These are phyloP conservation scores for Tephrocybe rancida DNA, from an alignment of 768 basidiomycete genomes.

Conservation along the genomic window DNA sequence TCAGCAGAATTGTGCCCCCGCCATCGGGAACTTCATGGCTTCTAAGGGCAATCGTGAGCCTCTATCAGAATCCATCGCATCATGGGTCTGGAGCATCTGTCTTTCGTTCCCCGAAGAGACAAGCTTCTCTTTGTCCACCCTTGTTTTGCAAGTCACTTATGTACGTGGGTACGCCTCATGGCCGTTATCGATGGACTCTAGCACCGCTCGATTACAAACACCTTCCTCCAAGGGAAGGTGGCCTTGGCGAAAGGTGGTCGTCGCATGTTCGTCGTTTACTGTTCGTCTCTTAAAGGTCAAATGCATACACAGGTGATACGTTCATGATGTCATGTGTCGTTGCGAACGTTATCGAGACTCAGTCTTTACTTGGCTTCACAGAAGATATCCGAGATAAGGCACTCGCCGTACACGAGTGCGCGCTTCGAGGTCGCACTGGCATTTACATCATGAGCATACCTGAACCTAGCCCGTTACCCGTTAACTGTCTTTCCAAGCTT, in stretches of 20 bases:
- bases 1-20: too few relatives aligned
- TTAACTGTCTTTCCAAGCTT: too few relatives aligned
- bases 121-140: not conserved
- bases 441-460: too few relatives aligned
- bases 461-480: too few relatives aligned
- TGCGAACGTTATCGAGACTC: too few relatives aligned
- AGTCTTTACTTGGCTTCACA: too few relatives aligned
- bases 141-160: not conserved
- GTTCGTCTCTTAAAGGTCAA: not conserved
- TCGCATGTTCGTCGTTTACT: too few relatives aligned
- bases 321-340: not conserved
- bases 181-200: constrained; percentile 3
- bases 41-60: not conserved
- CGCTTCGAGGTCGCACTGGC: too few relatives aligned
- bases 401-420: too few relatives aligned
- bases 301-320: not conserved
- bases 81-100: not conserved
- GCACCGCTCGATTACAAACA: not conserved
- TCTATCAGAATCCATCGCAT: not conserved
- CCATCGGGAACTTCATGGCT: not conserved
- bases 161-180: not conserved
- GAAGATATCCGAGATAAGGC: too few relatives aligned
- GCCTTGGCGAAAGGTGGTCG: not conserved
- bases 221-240: constrained; percentile 5
- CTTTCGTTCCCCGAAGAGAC: constrained; percentile 1